Base-by-base conservation (phyloP, 2,329 filamentous ascomycete genomes). In the Fusarium duplospermum region DNA sequence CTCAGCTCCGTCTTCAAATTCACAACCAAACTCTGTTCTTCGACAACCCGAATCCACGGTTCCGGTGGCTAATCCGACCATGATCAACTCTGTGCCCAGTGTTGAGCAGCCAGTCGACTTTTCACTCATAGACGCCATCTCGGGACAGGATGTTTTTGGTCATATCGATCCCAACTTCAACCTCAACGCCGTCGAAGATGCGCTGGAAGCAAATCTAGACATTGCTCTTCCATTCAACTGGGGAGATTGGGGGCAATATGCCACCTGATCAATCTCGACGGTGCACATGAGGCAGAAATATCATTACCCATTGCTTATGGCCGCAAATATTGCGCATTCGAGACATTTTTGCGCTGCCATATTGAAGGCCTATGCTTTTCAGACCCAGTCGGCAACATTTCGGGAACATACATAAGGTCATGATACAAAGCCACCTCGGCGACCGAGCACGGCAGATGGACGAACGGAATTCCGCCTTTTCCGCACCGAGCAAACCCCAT, bases 131-230 rank as follows among this genome's bases (percentile, higher is more conserved):
- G 84, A 86, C 45, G 80, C 83, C 3, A 80, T 86, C 29, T 85
- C 85, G 1, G 87, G 87, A 2, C 81, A 88, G n/a, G 87, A 89
- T 52, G 81, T 89, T 1, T 89, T 89, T 72, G 86, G 86, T 4
- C 85, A 89, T 50, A 88, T 90, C 29, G 88, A 89, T 58, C 88
- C 88, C 3, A 87, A 81, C 58, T 90, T 90, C 72, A 84, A 89
- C 59, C 73, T 90, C 1, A 84, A 84, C 27, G 87, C 87, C 0
- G 86, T 89, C 27, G 88, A 90, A 71, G 87, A 88, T 20, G 87
- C 86, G 0, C 79, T 89, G 0, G 87, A 89, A 66, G 87, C 87
- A 0, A 89, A 89, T 62, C 80, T 90, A 4, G 88, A 89, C 56
- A 87, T 89, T 60, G 86, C 86, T 0, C 80, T 87, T 14, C 88